Conservation (phyloP, 164 flowering plant species). For the Saururus chinensis region DNA sequence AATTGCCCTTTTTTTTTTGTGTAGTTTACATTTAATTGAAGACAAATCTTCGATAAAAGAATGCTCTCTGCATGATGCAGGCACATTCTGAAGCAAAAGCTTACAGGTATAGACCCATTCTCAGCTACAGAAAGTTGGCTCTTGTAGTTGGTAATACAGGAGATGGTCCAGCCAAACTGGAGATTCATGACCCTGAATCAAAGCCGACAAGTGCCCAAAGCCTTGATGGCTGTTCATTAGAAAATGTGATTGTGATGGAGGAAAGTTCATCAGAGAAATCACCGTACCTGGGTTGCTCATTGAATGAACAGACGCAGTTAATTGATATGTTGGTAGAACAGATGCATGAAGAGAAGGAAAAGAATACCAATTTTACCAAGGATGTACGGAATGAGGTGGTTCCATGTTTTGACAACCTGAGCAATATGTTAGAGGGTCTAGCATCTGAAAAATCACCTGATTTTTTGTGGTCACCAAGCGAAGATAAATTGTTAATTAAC, state of each 20-base stretch:
- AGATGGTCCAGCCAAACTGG: constrained; percentile 1
- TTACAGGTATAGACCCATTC: constrained; percentile 8
- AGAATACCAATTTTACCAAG: background rate
- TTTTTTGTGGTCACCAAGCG: constrained; percentile 1
- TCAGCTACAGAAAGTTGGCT: constrained; percentile 5
- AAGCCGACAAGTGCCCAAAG: background rate
- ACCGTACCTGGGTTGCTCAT: background rate
- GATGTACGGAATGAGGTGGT: background rate
- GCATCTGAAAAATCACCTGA: background rate
- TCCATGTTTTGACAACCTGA: background rate
- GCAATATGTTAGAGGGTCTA: background rate
- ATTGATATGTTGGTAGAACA: constrained; percentile 11
- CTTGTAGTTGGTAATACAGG: constrained; percentile 5
- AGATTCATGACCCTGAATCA: background rate
- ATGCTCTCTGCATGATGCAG: constrained; percentile 4
- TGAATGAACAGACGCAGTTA: background rate
- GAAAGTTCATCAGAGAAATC: constrained; percentile 2
- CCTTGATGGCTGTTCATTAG: constrained; percentile 1
- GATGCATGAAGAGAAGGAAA: constrained; percentile 4
- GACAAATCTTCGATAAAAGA: background rate
- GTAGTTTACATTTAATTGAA: no score
- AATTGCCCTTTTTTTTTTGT: background rate
- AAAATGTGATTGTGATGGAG: constrained; percentile 4
- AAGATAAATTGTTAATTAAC: background rate
- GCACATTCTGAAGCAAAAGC: constrained; percentile 11